These are phyloP conservation scores for Backusella macrospora DNA, from an alignment of 192 early-diverging fungal genomes.

Conservation along the genomic window DNA sequence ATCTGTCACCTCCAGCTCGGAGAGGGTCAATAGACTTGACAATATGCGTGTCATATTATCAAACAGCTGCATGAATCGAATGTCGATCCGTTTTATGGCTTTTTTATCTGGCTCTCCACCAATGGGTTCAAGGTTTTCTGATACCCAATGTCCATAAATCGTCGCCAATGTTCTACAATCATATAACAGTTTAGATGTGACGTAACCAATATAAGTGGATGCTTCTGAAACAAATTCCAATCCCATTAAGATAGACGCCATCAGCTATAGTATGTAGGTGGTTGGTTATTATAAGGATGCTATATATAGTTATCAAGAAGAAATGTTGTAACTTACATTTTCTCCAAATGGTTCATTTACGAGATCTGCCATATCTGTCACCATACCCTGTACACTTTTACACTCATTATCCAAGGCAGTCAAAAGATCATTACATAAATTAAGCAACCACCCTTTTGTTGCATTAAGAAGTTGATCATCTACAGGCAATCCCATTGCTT, in stretches of 20 bases:
- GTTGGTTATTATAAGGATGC: background rate
- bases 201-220: conserved; percentile 18
- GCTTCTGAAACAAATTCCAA: conserved; percentile 28
- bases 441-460: conserved; percentile 34
- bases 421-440: conserved; percentile 23
- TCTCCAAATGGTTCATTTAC: conserved; percentile 17
- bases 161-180: conserved; percentile 16
- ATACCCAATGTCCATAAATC: conserved; percentile 30
- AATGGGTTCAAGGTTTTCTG: conserved; percentile 20
- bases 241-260: conserved; percentile 24
- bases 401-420: conserved; percentile 29
- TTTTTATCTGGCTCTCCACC: conserved; percentile 1
- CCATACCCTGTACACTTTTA: conserved; percentile 23
- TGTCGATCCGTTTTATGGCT: conserved; percentile 15
- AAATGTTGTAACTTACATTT: conserved; percentile 21
- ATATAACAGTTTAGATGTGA: conserved; percentile 19
- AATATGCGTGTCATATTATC: conserved; percentile 21
- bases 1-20: conserved; percentile 3
- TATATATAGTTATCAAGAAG: background rate
- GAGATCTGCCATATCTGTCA: conserved; percentile 16
- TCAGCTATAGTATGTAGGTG: conserved; percentile 16
- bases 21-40: background rate
- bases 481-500: conserved; percentile 41
- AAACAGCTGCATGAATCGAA: conserved; percentile 30
- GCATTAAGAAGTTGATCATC: conserved; percentile 30